These are phyloP conservation scores for Penicillium sp. DNA, from an alignment of 2,329 filamentous ascomycete genomes.

Conservation along the genomic window DNA sequence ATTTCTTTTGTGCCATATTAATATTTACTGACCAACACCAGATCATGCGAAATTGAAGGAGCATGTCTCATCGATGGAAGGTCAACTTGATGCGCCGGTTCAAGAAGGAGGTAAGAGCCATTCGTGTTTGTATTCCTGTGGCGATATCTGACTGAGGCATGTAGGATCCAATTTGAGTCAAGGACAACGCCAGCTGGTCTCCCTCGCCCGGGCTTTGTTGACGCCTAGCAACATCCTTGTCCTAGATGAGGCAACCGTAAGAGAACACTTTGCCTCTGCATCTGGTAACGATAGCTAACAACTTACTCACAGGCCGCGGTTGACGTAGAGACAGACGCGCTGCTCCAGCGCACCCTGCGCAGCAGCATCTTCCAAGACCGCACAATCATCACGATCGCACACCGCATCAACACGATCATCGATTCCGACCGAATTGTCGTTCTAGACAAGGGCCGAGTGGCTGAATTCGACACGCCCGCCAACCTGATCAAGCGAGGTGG, in stretches of 20 bases:
- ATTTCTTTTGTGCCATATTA: constrained; percentile 6
- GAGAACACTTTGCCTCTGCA: constrained; percentile 7
- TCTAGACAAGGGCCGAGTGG: constrained; percentile 82
- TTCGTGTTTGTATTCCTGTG: neutral
- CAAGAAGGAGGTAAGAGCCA: constrained; percentile 79
- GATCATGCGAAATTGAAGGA: constrained; percentile 94
- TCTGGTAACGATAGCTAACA: constrained; percentile 15
- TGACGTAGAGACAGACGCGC: constrained; percentile 65
- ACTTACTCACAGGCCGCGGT: constrained; percentile 57
- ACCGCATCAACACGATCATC: constrained; percentile 96
- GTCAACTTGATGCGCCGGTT: constrained; percentile 83
- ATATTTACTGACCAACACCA: constrained; percentile 46
- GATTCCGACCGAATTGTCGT: constrained; percentile 87
- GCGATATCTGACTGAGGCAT: constrained; percentile 14
- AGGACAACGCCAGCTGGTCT: constrained; percentile 91
- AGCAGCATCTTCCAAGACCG: constrained; percentile 76
- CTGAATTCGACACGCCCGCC: constrained; percentile 85
- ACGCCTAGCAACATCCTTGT: constrained; percentile 97
- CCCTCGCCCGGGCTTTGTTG: constrained; percentile 86
- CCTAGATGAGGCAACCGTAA: constrained; percentile 89
- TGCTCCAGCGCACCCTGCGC: constrained; percentile 63
- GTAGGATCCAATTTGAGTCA: constrained; percentile 92
- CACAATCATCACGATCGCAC: constrained; percentile 97
- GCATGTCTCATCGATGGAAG: constrained; percentile 80
- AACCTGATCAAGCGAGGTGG: constrained; percentile 73